phyloP scores from a whole-genome alignment of 352 stramenopile genomes.

The Phytophthora crassamura region DNA sequence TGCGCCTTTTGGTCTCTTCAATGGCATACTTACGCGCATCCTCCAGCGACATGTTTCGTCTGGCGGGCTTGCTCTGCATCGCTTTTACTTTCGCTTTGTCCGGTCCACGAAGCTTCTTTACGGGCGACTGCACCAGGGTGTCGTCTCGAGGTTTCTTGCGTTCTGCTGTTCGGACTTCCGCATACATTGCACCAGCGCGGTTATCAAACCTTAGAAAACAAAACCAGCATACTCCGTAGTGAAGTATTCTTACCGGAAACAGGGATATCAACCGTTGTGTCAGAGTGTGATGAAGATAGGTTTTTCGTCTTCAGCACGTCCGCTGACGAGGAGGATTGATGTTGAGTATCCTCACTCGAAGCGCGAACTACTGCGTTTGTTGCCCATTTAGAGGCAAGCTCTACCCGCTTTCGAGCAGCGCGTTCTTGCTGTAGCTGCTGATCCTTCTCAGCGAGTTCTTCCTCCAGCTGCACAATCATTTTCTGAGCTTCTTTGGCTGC shows the following conservation, averaged over 20 bases:
- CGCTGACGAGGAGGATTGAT: background rate
- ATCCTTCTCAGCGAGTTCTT: slow-evolving; percentile 13
- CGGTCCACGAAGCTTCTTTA: slow-evolving; percentile 7
- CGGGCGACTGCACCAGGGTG: background rate
- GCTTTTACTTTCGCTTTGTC: background rate
- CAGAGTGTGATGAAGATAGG: too few relatives aligned
- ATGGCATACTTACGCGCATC: slow-evolving; percentile 9
- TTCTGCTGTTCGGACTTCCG: background rate
- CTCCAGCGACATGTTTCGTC: slow-evolving; percentile 10
- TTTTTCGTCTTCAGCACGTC: background rate
- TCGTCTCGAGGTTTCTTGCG: slow-evolving; percentile 1
- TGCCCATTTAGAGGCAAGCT: background rate
- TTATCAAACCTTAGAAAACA: background rate
- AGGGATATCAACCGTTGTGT: too few relatives aligned
- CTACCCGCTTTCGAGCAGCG: slow-evolving; percentile 1
- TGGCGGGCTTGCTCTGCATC: background rate
- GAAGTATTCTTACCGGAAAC: too few relatives aligned
- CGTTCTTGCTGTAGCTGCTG: slow-evolving; percentile 13
- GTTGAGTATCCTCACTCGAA: background rate
- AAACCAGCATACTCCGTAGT: too few relatives aligned
- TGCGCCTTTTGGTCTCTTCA: slow-evolving; percentile 3
- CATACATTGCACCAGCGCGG: background rate
- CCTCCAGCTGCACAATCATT: slow-evolving; percentile 15
- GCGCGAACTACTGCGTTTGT: background rate
- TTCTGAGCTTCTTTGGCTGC: slow-evolving; percentile 21